Evolutionary conservation across 805 yeast species (phyloP), one percentile per base, ranked within the genome.

Genomic region (Lipomyces kockii): DNA sequence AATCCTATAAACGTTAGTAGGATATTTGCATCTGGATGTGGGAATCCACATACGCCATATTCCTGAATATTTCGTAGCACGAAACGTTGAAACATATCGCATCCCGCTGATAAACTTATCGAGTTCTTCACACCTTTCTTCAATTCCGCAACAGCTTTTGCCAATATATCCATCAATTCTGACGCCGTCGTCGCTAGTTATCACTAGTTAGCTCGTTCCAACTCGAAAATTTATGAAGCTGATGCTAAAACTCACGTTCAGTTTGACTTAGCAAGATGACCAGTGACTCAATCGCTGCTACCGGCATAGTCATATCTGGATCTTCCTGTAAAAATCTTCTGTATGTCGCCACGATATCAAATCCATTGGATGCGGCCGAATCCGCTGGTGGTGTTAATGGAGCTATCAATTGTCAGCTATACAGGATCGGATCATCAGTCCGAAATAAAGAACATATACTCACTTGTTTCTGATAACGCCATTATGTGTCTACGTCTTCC

Each of bases 301-400:
- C 91, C 0, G 99, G 99, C 98, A 93, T 95, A 5, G 99, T 93
- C 87, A 95, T 91, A 65, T 95, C 98, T n/a, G 91, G 84, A 79
- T 95, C 98, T 61, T 92, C 97, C 72, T 85, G 86, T 70, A 95
- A 82, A 77, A 91, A 92, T 76, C 85, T 85, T 66, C 91, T 83
- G 77, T 95, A 95, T 0, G 94, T 86, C 73, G 86, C 83, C 58
- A 89, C 92, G 73, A 95, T 92, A 78, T 93, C 97, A 76, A 95
- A 92, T 39, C 81, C 83, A 20, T 72, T 69, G 34, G 25, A 4
- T 37, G 43, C 43, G 7, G 5, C 49, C 49, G 49, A 43, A 43
- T n/a, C 49, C 20, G 22, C 11, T n/a, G 49, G 49, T 43, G 2
- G 9, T 43, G 9, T n/a, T n/a, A 17, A 7, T 17, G 49, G 25